These are phyloP conservation scores for Leccinum fibrillosum DNA, from an alignment of 768 basidiomycete species.

Conservation along the genomic window DNA sequence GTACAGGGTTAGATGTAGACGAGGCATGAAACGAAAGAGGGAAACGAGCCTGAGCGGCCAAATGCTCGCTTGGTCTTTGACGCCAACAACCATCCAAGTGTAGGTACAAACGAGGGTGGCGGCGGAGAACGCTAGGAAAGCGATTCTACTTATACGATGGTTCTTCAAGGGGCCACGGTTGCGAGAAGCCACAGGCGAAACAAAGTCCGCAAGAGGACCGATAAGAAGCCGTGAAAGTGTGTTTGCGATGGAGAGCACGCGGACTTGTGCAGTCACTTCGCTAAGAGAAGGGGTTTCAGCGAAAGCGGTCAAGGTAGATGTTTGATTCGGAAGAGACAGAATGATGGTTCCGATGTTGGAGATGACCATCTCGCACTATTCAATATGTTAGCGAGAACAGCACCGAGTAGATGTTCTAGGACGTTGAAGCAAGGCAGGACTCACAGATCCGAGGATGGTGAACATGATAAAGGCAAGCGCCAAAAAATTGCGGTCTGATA, in stretches of 20 bases:
- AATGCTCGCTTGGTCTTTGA: slow-evolving; percentile 48
- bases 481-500: slow-evolving; percentile 64
- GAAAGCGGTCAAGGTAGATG: slow-evolving; percentile 4
- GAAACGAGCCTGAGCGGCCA: slow-evolving; percentile 65
- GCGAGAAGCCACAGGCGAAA: slow-evolving; percentile 60
- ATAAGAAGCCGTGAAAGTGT: slow-evolving; percentile 65
- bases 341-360: slow-evolving; percentile 80
- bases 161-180: slow-evolving; percentile 37
- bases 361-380: slow-evolving; percentile 76
- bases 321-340: slow-evolving; percentile 50
- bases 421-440: slow-evolving; percentile 24
- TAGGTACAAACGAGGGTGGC: slow-evolving; percentile 49
- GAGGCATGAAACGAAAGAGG: background rate
- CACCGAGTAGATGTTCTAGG: background rate
- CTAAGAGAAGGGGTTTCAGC: slow-evolving; percentile 20
- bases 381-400: background rate
- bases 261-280: slow-evolving; percentile 63
- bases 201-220: slow-evolving; percentile 68
- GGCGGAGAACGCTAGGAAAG: slow-evolving; percentile 53
- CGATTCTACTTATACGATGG: slow-evolving; percentile 57
- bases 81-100: slow-evolving; percentile 50
- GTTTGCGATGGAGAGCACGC: slow-evolving; percentile 65
- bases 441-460: slow-evolving; percentile 64
- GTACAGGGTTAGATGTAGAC: background rate
- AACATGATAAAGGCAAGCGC: slow-evolving; percentile 49